Conservation (phyloP, 768 basidiomycete genomes). For the Clavulina sp. region DNA sequence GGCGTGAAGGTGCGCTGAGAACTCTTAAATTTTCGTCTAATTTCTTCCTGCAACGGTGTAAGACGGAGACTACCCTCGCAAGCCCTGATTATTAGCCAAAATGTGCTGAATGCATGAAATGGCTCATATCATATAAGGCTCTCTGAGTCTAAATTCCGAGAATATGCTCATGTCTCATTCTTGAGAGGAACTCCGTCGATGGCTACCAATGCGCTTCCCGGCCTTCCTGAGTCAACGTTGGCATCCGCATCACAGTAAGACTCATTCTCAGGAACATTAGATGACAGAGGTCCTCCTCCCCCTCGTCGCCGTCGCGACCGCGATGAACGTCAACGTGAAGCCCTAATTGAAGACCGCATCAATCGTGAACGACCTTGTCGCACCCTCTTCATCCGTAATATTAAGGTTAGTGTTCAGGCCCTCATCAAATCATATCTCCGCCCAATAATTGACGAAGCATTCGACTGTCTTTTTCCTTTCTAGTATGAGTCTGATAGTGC, state of each 20-base stretch:
- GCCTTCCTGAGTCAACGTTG: too few relatives aligned
- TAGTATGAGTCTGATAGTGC: slow-evolving; percentile 84
- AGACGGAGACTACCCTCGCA: too few relatives aligned
- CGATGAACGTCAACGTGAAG: slow-evolving; percentile 80
- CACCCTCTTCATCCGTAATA: slow-evolving; percentile 92
- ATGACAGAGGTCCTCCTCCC: neutral
- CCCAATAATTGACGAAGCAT: neutral
- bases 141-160: neutral
- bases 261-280: neutral
- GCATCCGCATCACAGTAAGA: too few relatives aligned
- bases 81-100: too few relatives aligned
- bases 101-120: too few relatives aligned
- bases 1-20: slow-evolving; percentile 74
- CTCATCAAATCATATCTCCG: neutral
- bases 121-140: too few relatives aligned
- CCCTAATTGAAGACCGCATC: slow-evolving; percentile 85
- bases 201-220: neutral
- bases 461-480: slow-evolving; percentile 5
- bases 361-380: slow-evolving; percentile 88
- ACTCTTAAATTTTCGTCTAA: slow-evolving; percentile 11
- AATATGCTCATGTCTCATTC: neutral
- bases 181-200: neutral
- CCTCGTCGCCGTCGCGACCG: slow-evolving; percentile 40
- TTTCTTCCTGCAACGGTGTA: too few relatives aligned
- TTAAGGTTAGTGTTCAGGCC: slow-evolving; percentile 57